Conservation (phyloP, 2,329 filamentous ascomycete species). For the Nakataea oryzae region DNA sequence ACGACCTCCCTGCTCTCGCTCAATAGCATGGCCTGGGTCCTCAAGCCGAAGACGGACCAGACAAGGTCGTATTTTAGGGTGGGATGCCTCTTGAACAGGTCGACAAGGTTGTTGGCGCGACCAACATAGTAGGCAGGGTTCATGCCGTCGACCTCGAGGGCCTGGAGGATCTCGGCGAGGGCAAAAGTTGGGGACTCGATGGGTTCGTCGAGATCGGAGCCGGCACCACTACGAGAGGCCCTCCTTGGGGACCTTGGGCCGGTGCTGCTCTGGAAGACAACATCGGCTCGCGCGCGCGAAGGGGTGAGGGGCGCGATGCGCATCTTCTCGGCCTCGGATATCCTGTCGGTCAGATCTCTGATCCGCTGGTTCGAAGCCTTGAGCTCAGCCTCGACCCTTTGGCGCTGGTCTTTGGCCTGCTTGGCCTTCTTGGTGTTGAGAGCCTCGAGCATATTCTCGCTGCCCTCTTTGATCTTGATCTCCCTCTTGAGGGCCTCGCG, state of each 20-base stretch:
- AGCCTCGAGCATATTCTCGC: conserved; percentile 94
- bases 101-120: conserved; percentile 84
- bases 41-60: conserved; percentile 87
- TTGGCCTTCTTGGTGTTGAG: conserved; percentile 91
- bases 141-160: conserved; percentile 79
- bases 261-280: conserved; percentile 28
- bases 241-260: conserved; percentile 48
- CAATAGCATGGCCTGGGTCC: conserved; percentile 91
- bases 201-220: conserved; percentile 55
- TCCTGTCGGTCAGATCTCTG: conserved; percentile 49
- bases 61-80: conserved; percentile 93
- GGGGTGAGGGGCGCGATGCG: conserved; percentile 41
- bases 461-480: conserved; percentile 95
- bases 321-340: conserved; percentile 45
- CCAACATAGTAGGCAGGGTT: conserved; percentile 91
- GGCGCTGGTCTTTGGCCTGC: conserved; percentile 78
- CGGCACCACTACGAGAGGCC: conserved; percentile 41
- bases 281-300: conserved; percentile 40
- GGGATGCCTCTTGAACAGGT: conserved; percentile 87
- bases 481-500: conserved; percentile 87
- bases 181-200: conserved; percentile 86
- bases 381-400: conserved; percentile 76
- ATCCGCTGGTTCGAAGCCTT: conserved; percentile 73
- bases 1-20: conserved; percentile 95
- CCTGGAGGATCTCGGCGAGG: conserved; percentile 80